phyloP scores from a whole-genome alignment of 1,284 basidiomycete species.

The Austroboletus novae-zelandiae region DNA sequence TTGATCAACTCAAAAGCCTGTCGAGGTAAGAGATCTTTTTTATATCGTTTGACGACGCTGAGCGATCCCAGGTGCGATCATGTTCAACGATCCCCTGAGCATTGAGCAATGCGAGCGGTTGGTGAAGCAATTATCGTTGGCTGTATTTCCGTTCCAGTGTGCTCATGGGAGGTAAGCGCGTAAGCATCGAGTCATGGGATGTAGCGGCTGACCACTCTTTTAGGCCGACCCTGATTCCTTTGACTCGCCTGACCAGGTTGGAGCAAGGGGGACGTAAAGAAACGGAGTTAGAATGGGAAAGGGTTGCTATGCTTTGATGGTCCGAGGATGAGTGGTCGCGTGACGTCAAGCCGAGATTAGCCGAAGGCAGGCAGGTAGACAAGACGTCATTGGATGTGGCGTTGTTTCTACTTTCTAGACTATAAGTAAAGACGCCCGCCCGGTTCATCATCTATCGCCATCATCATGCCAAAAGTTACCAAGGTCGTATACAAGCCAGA shows the following conservation, averaged over 20 bases:
- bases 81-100: slow-evolving; percentile 89
- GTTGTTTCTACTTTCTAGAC: background rate
- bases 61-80: slow-evolving; percentile 73
- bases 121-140: slow-evolving; percentile 62
- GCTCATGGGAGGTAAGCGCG: slow-evolving; percentile 79
- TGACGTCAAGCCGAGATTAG: slow-evolving; percentile 31
- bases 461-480: slow-evolving; percentile 52
- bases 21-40: slow-evolving; percentile 55
- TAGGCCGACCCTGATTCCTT: slow-evolving; percentile 50
- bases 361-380: slow-evolving; percentile 4
- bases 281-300: slow-evolving; percentile 25
- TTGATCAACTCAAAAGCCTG: slow-evolving; percentile 92
- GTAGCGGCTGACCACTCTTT: background rate
- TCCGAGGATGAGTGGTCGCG: slow-evolving; percentile 23
- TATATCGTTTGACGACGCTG: slow-evolving; percentile 1
- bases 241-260: slow-evolving; percentile 31
- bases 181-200: too few species aligned
- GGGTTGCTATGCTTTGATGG: background rate
- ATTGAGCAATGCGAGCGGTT: slow-evolving; percentile 69
- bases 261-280: slow-evolving; percentile 5
- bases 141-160: slow-evolving; percentile 88
- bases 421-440: slow-evolving; percentile 31
- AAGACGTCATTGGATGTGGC: slow-evolving; percentile 37
- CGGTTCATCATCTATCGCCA: slow-evolving; percentile 15
- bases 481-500: slow-evolving; percentile 80